Conservation (phyloP, 1,284 basidiomycete genomes). For the Somion occarium region DNA sequence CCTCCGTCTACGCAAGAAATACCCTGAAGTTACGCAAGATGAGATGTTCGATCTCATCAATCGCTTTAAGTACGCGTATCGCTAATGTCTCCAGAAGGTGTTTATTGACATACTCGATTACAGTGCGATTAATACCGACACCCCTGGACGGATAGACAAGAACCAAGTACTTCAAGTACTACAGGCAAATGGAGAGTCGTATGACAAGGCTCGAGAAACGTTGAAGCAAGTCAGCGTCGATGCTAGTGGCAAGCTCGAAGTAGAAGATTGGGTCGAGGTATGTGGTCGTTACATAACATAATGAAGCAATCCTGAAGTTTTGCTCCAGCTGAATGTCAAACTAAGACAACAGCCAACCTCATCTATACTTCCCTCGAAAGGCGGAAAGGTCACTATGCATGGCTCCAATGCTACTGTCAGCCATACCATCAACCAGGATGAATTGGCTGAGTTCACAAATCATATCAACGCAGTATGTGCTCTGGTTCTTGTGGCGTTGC, state of each 20-base stretch:
- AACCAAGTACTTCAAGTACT: slow-evolving; percentile 73
- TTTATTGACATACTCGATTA: not conserved
- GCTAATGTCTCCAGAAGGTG: not conserved
- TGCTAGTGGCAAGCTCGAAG: slow-evolving; percentile 91
- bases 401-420: slow-evolving; percentile 95
- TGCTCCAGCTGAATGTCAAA: slow-evolving; percentile 73
- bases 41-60: slow-evolving; percentile 93
- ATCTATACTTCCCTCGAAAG: slow-evolving; percentile 63
- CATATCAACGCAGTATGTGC: slow-evolving; percentile 87
- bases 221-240: slow-evolving; percentile 95
- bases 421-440: slow-evolving; percentile 98
- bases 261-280: slow-evolving; percentile 98
- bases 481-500: not conserved
- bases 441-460: slow-evolving; percentile 92
- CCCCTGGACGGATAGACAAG: slow-evolving; percentile 84
- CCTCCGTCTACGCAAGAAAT: slow-evolving; percentile 88
- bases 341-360: slow-evolving; percentile 54
- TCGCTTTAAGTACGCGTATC: slow-evolving; percentile 80
- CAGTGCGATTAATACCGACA: slow-evolving; percentile 81
- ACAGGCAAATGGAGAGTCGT: slow-evolving; percentile 80
- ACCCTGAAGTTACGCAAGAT: slow-evolving; percentile 86
- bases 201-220: slow-evolving; percentile 87
- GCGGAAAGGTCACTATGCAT: slow-evolving; percentile 91
- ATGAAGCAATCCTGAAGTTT: slow-evolving; percentile 6
- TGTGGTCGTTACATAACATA: slow-evolving; percentile 18